These are phyloP conservation scores for Zygosaccharomyces rouxii DNA, from an alignment of 805 yeast species.

Conservation along the genomic window DNA sequence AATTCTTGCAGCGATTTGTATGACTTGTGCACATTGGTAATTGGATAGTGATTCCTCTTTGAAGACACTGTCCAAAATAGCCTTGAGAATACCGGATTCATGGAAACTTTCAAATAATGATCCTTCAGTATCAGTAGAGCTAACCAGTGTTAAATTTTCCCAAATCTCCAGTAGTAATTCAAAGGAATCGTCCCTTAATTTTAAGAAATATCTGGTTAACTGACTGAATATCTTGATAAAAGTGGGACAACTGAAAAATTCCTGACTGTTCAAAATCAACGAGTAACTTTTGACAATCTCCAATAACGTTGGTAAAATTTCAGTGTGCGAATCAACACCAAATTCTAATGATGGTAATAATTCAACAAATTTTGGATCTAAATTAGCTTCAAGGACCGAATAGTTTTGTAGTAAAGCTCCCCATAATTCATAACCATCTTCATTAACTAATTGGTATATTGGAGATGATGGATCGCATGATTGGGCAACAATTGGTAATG, in stretches of 20 bases:
- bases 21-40: conserved; percentile 34
- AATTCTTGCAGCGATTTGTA: conserved; percentile 37
- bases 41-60: conserved; percentile 30
- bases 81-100: conserved; percentile 23
- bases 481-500: conserved; percentile 57
- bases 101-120: conserved; percentile 25
- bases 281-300: conserved; percentile 62
- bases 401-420: conserved; percentile 58
- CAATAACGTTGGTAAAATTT: conserved; percentile 59
- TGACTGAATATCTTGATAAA: conserved; percentile 40
- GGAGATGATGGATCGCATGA: conserved; percentile 61
- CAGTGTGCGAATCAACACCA: conserved; percentile 68
- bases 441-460: conserved; percentile 56
- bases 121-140: conserved; percentile 25
- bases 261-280: conserved; percentile 42
- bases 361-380: conserved; percentile 39
- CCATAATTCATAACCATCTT: conserved; percentile 89
- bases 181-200: conserved; percentile 68
- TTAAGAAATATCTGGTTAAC: conserved; percentile 49
- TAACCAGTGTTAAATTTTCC: conserved; percentile 30
- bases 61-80: conserved; percentile 31
- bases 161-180: conserved; percentile 42
- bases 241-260: conserved; percentile 28
- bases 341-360: conserved; percentile 49
- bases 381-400: conserved; percentile 37